Conservation (phyloP, 176 grass and related monocot genomes). For the Musa beccarii region DNA sequence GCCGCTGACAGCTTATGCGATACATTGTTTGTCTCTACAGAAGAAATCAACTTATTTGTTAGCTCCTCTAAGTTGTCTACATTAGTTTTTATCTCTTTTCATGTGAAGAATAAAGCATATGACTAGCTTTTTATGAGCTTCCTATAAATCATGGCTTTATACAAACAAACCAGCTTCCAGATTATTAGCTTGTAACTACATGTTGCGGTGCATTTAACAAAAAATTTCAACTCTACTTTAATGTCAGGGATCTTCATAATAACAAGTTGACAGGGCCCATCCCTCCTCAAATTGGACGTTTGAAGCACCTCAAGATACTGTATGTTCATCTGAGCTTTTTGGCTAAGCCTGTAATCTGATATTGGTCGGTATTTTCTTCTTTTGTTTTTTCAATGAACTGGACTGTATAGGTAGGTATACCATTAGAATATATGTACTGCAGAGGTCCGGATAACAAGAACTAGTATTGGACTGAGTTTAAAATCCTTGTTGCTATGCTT, state of each 20-base stretch:
- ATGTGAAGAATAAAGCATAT: no score
- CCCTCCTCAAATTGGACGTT: constrained; percentile 75
- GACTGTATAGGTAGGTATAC: no score
- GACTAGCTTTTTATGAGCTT: neutral
- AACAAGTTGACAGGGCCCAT: constrained; percentile 98
- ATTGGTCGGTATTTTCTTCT: neutral
- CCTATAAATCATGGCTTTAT: neutral
- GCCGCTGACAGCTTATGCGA: neutral
- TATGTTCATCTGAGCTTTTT: constrained; percentile 26
- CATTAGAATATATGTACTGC: no score
- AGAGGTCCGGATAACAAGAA: no score
- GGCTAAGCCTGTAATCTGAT: neutral
- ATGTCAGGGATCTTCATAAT: constrained; percentile 90
- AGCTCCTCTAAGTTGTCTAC: no score
- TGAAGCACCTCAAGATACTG: constrained; percentile 92
- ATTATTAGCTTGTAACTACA: neutral
- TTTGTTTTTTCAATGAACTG: no score
- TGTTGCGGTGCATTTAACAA: neutral
- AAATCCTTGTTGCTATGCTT: neutral
- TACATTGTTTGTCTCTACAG: neutral
- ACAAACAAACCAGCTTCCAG: neutral
- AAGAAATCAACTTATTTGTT: neutral
- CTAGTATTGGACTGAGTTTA: no score
- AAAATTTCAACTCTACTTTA: constrained; percentile 12
- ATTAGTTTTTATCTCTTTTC: no score